phyloP scores from a whole-genome alignment of 2,329 filamentous ascomycete genomes.

The Aplosporella prunicola region DNA sequence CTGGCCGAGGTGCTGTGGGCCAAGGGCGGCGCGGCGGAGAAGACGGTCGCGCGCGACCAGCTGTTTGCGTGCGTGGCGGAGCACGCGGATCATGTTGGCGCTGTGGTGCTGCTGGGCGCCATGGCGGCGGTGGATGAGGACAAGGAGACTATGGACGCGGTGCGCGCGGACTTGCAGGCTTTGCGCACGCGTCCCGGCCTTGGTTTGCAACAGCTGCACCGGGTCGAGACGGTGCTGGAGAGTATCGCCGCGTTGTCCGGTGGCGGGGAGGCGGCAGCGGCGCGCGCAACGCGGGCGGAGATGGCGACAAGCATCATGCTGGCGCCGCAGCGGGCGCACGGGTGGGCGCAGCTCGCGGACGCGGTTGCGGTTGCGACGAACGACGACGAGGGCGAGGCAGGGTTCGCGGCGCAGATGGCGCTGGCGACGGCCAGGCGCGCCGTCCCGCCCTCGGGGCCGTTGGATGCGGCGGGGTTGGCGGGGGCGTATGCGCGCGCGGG shows the following conservation, averaged over 20 bases:
- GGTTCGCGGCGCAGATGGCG: conserved; percentile 63
- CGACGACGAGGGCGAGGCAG: conserved; percentile 34
- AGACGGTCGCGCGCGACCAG: conserved; percentile 65
- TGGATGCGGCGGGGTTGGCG: conserved; percentile 62
- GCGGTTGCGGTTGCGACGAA: not conserved
- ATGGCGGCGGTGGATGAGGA: conserved; percentile 67
- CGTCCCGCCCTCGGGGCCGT: conserved; percentile 60
- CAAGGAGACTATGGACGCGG: conserved; percentile 78
- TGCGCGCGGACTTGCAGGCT: conserved; percentile 63
- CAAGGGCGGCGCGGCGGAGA: conserved; percentile 64
- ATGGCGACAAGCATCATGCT: conserved; percentile 72
- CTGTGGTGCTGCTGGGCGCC: conserved; percentile 71
- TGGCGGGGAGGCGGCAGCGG: conserved; percentile 2
- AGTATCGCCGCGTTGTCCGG: conserved; percentile 53
- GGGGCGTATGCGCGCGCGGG: conserved; percentile 66
- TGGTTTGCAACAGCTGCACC: conserved; percentile 52
- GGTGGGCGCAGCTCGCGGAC: conserved; percentile 68
- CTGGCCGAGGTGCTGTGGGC: conserved; percentile 92
- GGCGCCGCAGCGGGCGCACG: conserved; percentile 65
- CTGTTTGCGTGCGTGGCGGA: conserved; percentile 72
- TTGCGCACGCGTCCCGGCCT: conserved; percentile 61
- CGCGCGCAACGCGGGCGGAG: conserved; percentile 46
- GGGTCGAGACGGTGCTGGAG: conserved; percentile 66
- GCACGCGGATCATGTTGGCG: conserved; percentile 65
- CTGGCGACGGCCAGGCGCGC: conserved; percentile 66